Conservation (phyloP, 2,329 filamentous ascomycete species). For the Didymella pomorum region DNA sequence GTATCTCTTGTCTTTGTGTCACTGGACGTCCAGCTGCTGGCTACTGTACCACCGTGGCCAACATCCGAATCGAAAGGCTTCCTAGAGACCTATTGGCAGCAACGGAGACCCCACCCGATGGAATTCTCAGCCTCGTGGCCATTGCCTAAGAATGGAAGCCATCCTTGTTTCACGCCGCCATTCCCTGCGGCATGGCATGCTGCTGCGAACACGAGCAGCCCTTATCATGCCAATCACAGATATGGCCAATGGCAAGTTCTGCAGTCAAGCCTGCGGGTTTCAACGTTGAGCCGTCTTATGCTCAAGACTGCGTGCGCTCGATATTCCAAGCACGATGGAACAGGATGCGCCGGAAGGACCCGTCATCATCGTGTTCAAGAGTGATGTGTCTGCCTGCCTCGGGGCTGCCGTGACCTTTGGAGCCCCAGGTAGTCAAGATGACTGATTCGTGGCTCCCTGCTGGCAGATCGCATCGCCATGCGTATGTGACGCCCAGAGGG, state of each 20-base stretch:
- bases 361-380: constrained; percentile 14
- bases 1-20: background rate
- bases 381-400: constrained; percentile 23
- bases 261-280: background rate
- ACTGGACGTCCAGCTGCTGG: constrained; percentile 3
- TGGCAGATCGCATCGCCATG: constrained; percentile 37
- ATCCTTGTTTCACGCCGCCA: constrained; percentile 1
- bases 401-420: constrained; percentile 23
- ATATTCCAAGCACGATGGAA: constrained; percentile 32
- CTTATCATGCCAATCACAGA: background rate
- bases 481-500: constrained; percentile 29
- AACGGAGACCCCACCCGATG: constrained; percentile 1
- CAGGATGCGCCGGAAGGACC: constrained; percentile 25
- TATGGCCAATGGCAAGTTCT: background rate
- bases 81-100: background rate
- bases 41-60: constrained; percentile 7
- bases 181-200: background rate
- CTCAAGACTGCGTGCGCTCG: constrained; percentile 20
- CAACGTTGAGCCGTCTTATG: constrained; percentile 1
- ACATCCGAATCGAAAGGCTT: background rate
- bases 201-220: background rate
- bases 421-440: constrained; percentile 37
- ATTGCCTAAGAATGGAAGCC: constrained; percentile 10
- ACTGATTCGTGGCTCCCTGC: constrained; percentile 33
- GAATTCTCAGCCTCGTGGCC: background rate